Evolutionary conservation across 768 basidiomycete genomes (phyloP), one percentile per base, ranked within the genome.

Genomic region (Ramaria sp.): DNA sequence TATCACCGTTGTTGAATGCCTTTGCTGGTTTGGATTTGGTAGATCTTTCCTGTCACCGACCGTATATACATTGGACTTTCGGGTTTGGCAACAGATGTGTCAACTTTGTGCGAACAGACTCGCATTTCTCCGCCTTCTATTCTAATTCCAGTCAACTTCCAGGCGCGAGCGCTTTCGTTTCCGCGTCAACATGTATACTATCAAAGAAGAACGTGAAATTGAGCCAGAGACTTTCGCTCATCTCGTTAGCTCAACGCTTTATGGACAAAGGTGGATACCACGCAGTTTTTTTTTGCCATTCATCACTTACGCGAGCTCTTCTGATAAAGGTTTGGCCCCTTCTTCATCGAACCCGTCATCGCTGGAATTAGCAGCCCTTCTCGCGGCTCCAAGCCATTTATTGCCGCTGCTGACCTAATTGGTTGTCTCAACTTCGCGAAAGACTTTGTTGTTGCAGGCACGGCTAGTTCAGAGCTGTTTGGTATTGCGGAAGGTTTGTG

Each of bases 401-500:
- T 99, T 69, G 92, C 94, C 1, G 85, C 88, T 48, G 88, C 92
- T 57, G 96, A 99, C 73, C 76, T 93, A 62, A 94, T 95, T 64
- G 91, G 91, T 34, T 94, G 91, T 69, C 73, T 94, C 54, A 92
- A 91, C 73, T 88, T 90, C 65, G 90, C 91, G 20, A 92, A 94
- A 71, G 96, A 98, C 71, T 99, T 99, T 63, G 91, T 94, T 58
- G 96, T 97, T 11, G 83, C 91, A 9, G 96, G 96, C 34, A 92
- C 92, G 0, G 95, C 96, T 20, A 85, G 85, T 65, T 76, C 83
- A 60, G 97, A 97, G 73, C 72, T 99, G 61, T 96, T 84, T 65
- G 96, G 96, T 86, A 85, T 95, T 53, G 96, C 96, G 42, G 96
- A 99, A 70, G 92, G 93, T 2, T 78, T 99, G 31, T 99, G 96